Conservation (phyloP, 345 rosid species). For the Syzygium aqueum region DNA sequence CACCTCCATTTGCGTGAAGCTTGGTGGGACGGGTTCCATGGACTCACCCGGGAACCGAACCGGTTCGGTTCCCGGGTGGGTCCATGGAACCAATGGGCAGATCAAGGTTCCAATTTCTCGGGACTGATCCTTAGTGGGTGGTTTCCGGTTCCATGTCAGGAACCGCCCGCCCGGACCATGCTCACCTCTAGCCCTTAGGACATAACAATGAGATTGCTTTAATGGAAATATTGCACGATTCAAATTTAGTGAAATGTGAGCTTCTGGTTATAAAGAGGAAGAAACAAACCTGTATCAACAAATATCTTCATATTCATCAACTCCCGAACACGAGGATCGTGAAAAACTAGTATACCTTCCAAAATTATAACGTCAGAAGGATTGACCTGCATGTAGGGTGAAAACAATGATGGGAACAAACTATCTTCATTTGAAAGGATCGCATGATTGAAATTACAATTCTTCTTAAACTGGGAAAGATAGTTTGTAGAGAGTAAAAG, state of each 20-base stretch:
- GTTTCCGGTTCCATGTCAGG: no score
- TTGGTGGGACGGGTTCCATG: no score
- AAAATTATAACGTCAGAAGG: conserved; percentile 17
- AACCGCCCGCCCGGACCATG: no score
- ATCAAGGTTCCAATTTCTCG: no score
- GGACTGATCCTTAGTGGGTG: no score
- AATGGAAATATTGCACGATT: background rate
- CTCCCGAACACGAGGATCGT: conserved; percentile 15
- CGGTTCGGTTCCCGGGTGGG: no score
- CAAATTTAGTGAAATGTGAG: background rate
- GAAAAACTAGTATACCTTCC: conserved; percentile 15
- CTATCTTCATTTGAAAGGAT: background rate
- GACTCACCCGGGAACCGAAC: no score
- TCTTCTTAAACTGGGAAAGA: background rate
- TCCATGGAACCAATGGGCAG: no score
- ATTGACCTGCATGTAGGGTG: conserved; percentile 7
- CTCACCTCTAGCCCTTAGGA: background rate
- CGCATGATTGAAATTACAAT: background rate
- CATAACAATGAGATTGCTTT: background rate
- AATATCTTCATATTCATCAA: conserved; percentile 20
- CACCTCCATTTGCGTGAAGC: no score
- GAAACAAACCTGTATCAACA: conserved; percentile 14
- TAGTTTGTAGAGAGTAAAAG: background rate
- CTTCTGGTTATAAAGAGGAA: background rate
- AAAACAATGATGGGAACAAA: background rate